Evolutionary conservation across 2,329 filamentous ascomycete genomes (phyloP), one percentile per base, ranked within the genome.

Genomic region (Ophiosphaerella herpotricha): DNA sequence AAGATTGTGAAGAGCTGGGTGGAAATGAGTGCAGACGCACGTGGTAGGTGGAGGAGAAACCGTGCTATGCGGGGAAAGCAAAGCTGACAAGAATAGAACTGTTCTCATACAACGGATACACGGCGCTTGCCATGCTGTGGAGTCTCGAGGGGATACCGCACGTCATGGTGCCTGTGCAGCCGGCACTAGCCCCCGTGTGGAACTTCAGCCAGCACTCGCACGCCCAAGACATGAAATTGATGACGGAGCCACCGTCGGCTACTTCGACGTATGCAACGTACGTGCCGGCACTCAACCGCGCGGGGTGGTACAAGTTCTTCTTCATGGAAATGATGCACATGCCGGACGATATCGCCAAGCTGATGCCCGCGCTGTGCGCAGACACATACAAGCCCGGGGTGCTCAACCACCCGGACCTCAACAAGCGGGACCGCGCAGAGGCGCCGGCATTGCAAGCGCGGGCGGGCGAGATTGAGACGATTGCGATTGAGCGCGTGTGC

Each of bases 261-360:
- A 55, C 33, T 16, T 26, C 50, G 8, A 34, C 41, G 0, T 62
- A 63, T 39, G 43, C 66, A 11, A 49, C 54, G 6, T 72, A 73
- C 45, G 66, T 71, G 56, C 66, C 70, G 9, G 70, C 68, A 5
- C 55, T 72, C 32, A 72, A 71, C 31, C 66, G 68, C 5, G 60
- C 68, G 7, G 70, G 68, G 2, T 72, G 67, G 67, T 72, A 71
- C 55, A 71, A 71, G 39, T 70, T 64, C 31, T 61, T 72, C 39
- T 71, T 73, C 39, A 55, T 71, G 6, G 64, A 69, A 33, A 52
- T 64, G 45, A 47, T 68, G 48, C 54, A 63, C 14, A 61, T 64
- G 40, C 60, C 66, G 7, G 61, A 67, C 11, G 50, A 57, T 13
- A 57, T 71, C n/a, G 58, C 61, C 31, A 67, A 66, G 43, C 42